Base-by-base conservation (phyloP, 2,329 filamentous ascomycete species). In the Calonectria pauciramosa region DNA sequence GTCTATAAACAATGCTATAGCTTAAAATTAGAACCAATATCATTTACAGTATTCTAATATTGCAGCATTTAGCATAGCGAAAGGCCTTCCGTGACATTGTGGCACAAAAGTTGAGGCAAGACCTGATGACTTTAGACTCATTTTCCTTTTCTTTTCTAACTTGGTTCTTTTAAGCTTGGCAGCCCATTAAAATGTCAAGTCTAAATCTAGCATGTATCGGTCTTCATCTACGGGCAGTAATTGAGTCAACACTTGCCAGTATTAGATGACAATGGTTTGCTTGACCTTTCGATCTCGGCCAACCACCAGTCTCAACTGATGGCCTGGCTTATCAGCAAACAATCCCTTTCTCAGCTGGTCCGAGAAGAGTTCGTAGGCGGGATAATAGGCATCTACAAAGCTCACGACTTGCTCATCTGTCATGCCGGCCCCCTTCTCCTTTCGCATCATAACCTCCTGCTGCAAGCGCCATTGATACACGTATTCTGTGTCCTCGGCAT, bases 1-100 rank as follows among this genome's bases (percentile, higher is more conserved):
- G 47, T 49, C 34, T 81, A 18, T 76, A 80, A 1, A n/a, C 60
- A 1, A 74, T 64, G 14, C 4, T 26, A 34, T 6, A 34, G 68
- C 20, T 3, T 3, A 7, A 3, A 36, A 28, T 14, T 28, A 41
- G 34, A 60, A 41, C 28, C n/a, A 63, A 63, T 20, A 41, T 13
- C n/a, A 41, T 36, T 63, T 9, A 38, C 9, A 8, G 18, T 13
- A 13, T 63, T 63, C 6, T 7, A 28, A 34, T 3, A 41, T 36
- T 13, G 1, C 23, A 5, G 9, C 7, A 36, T 36, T 36, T 36
- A 7, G 44, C 4, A 47, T 4, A 3, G 18, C 41, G n/a, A 20
- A 20, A 8, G n/a, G 41, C n/a, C 7, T n/a, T 7, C 8, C 36
- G 18, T 5, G 14, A 10, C 20, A 47, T 10, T 47, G 20, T 23